A percentile compares a stretch with the other conserved stretches of the same genome.
Conservation (phyloP, 139 green algal genomes). For the Coccomyxa sp. region DNA sequence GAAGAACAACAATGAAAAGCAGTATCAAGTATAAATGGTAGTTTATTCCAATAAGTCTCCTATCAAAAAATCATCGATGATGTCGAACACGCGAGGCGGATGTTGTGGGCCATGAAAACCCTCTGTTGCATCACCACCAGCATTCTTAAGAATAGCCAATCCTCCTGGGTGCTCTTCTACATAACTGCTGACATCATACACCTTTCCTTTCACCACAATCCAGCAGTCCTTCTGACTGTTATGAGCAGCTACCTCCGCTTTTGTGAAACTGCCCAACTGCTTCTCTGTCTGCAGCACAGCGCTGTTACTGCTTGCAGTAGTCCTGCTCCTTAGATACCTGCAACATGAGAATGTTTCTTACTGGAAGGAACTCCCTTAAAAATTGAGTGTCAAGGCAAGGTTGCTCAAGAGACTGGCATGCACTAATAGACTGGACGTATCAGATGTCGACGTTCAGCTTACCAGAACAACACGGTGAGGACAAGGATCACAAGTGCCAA, state of each 20-base stretch:
- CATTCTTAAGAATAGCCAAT: slow-evolving; percentile 77
- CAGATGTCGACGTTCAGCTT: too few relatives aligned
- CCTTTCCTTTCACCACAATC: slow-evolving; percentile 21
- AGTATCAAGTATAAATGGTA: not conserved
- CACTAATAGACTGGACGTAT: too few relatives aligned
- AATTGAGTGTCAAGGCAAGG: too few relatives aligned
- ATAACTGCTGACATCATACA: slow-evolving; percentile 88
- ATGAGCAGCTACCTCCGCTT: slow-evolving; percentile 13
- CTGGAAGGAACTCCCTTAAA: too few relatives aligned
- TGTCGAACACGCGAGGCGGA: slow-evolving; percentile 66
- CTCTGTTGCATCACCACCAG: slow-evolving; percentile 75
- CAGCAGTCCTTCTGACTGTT: slow-evolving; percentile 3
- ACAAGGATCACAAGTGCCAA: too few relatives aligned
- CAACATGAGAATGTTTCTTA: too few relatives aligned
- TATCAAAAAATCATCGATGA: slow-evolving; percentile 83
- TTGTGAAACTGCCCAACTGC: not conserved
- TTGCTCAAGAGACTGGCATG: too few relatives aligned
- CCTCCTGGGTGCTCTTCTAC: slow-evolving; percentile 89
- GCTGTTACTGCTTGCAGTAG: too few relatives aligned
- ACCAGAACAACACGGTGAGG: too few relatives aligned
- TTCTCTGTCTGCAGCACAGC: not conserved
- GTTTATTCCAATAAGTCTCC: slow-evolving; percentile 27
- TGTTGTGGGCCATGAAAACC: slow-evolving; percentile 89
- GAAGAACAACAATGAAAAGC: too few relatives aligned
- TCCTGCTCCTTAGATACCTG: too few relatives aligned